These are phyloP conservation scores for Pistacia integerrima DNA, from an alignment of 345 rosid genomes.

Conservation along the genomic window DNA sequence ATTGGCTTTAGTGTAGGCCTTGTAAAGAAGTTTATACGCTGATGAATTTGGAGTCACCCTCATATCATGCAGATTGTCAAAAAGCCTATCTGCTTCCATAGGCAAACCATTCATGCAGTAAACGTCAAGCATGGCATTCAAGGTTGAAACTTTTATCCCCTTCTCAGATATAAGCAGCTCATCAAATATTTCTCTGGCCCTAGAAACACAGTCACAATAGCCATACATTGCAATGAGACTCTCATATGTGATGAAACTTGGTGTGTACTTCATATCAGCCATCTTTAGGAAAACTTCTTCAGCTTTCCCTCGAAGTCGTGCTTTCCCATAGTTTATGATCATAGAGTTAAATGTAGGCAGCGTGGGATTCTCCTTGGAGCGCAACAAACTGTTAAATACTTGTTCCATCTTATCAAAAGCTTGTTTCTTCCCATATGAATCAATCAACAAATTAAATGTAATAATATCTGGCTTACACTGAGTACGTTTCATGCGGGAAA, in stretches of 20 bases:
- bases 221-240: constrained; percentile 84
- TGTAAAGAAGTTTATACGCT: constrained; percentile 84
- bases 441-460: constrained; percentile 80
- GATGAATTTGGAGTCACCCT: constrained; percentile 60
- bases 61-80: constrained; percentile 38
- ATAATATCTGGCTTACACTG: constrained; percentile 81
- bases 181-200: constrained; percentile 74
- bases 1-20: constrained; percentile 74
- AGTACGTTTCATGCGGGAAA: constrained; percentile 69
- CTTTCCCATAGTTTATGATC: constrained; percentile 88
- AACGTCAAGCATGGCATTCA: constrained; percentile 82
- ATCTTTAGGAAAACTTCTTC: constrained; percentile 62
- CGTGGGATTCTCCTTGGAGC: constrained; percentile 81
- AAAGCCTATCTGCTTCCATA: constrained; percentile 69
- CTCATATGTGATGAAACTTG: constrained; percentile 77
- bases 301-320: constrained; percentile 71
- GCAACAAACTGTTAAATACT: constrained; percentile 74
- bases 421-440: constrained; percentile 82
- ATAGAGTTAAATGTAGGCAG: constrained; percentile 85
- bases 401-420: constrained; percentile 95
- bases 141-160: constrained; percentile 62
- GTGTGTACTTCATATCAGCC: constrained; percentile 66
- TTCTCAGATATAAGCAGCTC: constrained; percentile 52
- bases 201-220: constrained; percentile 63
- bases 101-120: constrained; percentile 76